phyloP scores from a whole-genome alignment of 192 early-diverging fungal genomes.

The Thamnidium elegans region DNA sequence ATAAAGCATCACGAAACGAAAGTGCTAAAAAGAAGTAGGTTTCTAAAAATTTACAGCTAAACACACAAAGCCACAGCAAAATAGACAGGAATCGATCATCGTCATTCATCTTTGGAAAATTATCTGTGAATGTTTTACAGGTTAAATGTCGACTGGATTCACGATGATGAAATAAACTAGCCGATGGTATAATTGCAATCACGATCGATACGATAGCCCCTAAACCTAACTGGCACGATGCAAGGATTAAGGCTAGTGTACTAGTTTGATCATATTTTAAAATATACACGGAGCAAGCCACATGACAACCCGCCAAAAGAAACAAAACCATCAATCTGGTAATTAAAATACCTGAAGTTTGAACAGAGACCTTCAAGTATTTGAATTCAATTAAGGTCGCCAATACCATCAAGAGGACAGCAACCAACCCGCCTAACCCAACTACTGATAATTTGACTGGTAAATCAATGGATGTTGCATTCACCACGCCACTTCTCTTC shows the following conservation, averaged over 20 bases:
- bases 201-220: slow-evolving; percentile 55
- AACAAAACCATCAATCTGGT: slow-evolving; percentile 43
- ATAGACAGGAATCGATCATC: slow-evolving; percentile 57
- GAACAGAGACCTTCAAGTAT: slow-evolving; percentile 49
- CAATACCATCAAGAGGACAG: slow-evolving; percentile 49
- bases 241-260: slow-evolving; percentile 46
- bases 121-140: slow-evolving; percentile 56
- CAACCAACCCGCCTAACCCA: slow-evolving; percentile 53
- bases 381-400: slow-evolving; percentile 55
- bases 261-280: slow-evolving; percentile 16
- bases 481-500: slow-evolving; percentile 6
- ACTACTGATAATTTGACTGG: slow-evolving; percentile 47
- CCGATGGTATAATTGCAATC: slow-evolving; percentile 54
- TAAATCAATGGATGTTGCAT: slow-evolving; percentile 15
- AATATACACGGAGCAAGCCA: slow-evolving; percentile 46
- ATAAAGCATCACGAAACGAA: slow-evolving; percentile 59
- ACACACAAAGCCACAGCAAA: slow-evolving; percentile 59
- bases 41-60: slow-evolving; percentile 66
- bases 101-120: slow-evolving; percentile 55
- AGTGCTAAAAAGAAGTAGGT: slow-evolving; percentile 67
- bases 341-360: slow-evolving; percentile 33
- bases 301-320: slow-evolving; percentile 47
- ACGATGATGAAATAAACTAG: slow-evolving; percentile 43
- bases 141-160: slow-evolving; percentile 16
- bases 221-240: slow-evolving; percentile 58